These are phyloP conservation scores for Mycotypha africana DNA, from an alignment of 371 early-diverging fungal genomes.

Conservation along the genomic window DNA sequence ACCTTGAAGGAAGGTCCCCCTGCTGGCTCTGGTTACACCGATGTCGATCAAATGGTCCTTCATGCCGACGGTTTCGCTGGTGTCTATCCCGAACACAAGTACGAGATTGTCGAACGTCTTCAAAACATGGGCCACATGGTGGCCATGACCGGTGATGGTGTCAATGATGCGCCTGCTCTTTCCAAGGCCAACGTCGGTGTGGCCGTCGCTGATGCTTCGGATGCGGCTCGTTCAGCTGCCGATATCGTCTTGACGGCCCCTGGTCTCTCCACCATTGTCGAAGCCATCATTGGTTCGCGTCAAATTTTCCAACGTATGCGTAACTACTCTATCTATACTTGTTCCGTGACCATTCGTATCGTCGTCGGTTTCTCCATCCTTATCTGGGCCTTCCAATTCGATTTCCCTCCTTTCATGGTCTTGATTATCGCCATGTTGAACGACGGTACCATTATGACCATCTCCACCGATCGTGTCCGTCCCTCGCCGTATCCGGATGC, in stretches of 20 bases:
- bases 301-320: slow-evolving; percentile 72
- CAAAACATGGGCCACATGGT: slow-evolving; percentile 77
- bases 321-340: slow-evolving; percentile 54
- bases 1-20: slow-evolving; percentile 71
- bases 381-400: slow-evolving; percentile 49
- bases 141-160: slow-evolving; percentile 95
- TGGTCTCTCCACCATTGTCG: slow-evolving; percentile 70
- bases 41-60: slow-evolving; percentile 75
- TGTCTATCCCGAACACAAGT: slow-evolving; percentile 91
- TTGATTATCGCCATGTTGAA: slow-evolving; percentile 56
- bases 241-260: slow-evolving; percentile 76
- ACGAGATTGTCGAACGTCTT: slow-evolving; percentile 86
- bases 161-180: slow-evolving; percentile 94
- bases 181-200: slow-evolving; percentile 79
- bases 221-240: slow-evolving; percentile 72
- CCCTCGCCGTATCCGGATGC: slow-evolving; percentile 52
- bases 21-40: slow-evolving; percentile 63
- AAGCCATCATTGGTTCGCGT: slow-evolving; percentile 59
- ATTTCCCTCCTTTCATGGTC: slow-evolving; percentile 61
- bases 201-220: slow-evolving; percentile 75
- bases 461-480: slow-evolving; percentile 51
- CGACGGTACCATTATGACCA: slow-evolving; percentile 59
- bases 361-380: slow-evolving; percentile 55
- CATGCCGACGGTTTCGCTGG: slow-evolving; percentile 86
- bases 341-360: slow-evolving; percentile 58